Evolutionary conservation across 2,329 filamentous ascomycete genomes (phyloP).

Genomic region (Didymella lethalis): DNA sequence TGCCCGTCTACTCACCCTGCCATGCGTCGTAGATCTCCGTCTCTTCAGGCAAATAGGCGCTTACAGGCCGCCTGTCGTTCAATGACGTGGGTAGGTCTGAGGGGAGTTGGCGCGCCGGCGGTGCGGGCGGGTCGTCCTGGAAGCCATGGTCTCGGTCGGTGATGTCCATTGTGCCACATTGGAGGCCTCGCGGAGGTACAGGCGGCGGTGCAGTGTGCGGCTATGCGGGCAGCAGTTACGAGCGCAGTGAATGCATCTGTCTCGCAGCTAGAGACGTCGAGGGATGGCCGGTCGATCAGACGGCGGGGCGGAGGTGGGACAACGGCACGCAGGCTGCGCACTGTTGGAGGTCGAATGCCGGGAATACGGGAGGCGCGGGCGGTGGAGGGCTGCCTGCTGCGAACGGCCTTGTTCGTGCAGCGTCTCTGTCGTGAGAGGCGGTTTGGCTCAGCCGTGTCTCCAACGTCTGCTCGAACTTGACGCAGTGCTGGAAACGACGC

Average conservation of each 20-base stretch:
- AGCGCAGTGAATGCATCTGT: constrained; percentile 16
- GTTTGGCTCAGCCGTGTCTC: background rate
- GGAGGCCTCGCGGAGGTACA: constrained; percentile 4
- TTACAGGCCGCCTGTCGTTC: constrained; percentile 80
- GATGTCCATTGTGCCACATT: constrained; percentile 49
- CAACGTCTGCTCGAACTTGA: background rate
- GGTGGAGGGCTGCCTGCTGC: background rate
- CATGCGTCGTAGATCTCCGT: constrained; percentile 99
- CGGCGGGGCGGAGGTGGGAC: constrained; percentile 11
- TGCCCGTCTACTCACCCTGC: constrained; percentile 74
- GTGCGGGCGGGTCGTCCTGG: constrained; percentile 45
- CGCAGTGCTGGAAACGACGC: constrained; percentile 3
- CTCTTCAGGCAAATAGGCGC: constrained; percentile 71
- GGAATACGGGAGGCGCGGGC: background rate
- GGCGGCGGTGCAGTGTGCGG: constrained; percentile 5
- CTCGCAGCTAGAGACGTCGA: background rate
- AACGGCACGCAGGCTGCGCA: constrained; percentile 2
- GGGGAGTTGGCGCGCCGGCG: constrained; percentile 66
- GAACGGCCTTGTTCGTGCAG: constrained; percentile 1
- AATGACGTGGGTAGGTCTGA: constrained; percentile 88
- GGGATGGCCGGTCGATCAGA: constrained; percentile 5
- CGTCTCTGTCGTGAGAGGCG: background rate
- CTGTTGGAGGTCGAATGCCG: background rate
- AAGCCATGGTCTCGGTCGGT: constrained; percentile 47
- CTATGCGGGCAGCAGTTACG: constrained; percentile 12